A percentile compares a stretch with the other conserved stretches of the same genome.
Conservation (phyloP, 2,329 filamentous ascomycete genomes). For the Periconia sp. region DNA sequence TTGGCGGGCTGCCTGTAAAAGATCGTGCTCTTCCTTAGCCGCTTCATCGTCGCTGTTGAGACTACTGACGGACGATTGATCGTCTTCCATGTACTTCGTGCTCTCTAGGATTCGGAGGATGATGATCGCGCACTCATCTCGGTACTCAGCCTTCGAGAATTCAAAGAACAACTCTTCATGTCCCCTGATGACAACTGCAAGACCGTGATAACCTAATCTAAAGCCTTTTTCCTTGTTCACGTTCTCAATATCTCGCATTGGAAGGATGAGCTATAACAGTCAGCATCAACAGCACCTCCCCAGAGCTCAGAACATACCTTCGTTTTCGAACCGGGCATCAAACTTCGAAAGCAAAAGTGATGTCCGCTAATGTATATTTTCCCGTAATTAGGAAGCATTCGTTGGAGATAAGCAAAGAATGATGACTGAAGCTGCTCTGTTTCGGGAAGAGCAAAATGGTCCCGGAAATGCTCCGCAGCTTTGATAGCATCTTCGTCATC, state of each 20-base stretch:
- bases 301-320: slow-evolving; percentile 63
- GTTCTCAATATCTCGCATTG: slow-evolving; percentile 89
- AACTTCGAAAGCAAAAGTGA: slow-evolving; percentile 89
- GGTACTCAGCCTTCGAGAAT: slow-evolving; percentile 75
- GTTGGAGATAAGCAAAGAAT: slow-evolving; percentile 90
- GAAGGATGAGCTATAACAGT: slow-evolving; percentile 69
- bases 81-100: slow-evolving; percentile 72
- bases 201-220: slow-evolving; percentile 84
- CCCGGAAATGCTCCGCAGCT: slow-evolving; percentile 74
- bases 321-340: slow-evolving; percentile 86
- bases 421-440: slow-evolving; percentile 85
- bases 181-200: slow-evolving; percentile 90
- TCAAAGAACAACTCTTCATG: slow-evolving; percentile 98
- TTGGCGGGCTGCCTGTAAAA: slow-evolving; percentile 75
- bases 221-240: slow-evolving; percentile 96
- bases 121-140: slow-evolving; percentile 89
- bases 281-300: too few relatives aligned
- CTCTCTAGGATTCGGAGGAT: slow-evolving; percentile 78
- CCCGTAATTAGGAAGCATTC: slow-evolving; percentile 89
- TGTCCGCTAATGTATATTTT: slow-evolving; percentile 93
- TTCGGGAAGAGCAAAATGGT: slow-evolving; percentile 87
- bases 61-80: slow-evolving; percentile 69
- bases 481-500: slow-evolving; percentile 61
- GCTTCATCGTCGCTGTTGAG: slow-evolving; percentile 74
- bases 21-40: slow-evolving; percentile 80